phyloP scores from a whole-genome alignment of 768 basidiomycete species.

The Ephemerocybe angulata region DNA sequence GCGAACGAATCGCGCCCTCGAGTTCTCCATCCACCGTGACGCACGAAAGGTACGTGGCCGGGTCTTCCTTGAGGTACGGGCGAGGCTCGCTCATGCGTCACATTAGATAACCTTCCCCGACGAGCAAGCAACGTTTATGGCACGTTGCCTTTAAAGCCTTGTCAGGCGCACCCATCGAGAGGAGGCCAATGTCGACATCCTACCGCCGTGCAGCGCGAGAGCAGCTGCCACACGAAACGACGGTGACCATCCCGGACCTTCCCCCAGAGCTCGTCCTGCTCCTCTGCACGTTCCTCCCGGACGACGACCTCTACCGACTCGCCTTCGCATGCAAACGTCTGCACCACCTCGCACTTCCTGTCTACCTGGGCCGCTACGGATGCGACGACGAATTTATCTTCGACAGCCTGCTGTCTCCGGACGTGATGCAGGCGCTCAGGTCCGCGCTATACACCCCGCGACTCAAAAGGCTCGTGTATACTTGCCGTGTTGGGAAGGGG shows the following conservation, averaged over 20 bases:
- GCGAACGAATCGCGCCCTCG: too few species aligned
- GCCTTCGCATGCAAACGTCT: slow-evolving; percentile 21
- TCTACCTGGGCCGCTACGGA: slow-evolving; percentile 22
- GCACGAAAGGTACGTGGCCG: too few species aligned
- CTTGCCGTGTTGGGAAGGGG: slow-evolving; percentile 4
- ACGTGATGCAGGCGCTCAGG: slow-evolving; percentile 15
- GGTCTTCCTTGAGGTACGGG: too few species aligned
- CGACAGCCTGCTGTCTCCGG: slow-evolving; percentile 16
- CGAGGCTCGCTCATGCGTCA: too few species aligned
- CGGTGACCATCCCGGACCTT: slow-evolving; percentile 2
- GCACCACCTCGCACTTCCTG: slow-evolving; percentile 23
- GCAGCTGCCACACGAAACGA: not conserved
- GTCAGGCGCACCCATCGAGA: not conserved
- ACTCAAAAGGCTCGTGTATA: slow-evolving; percentile 13
- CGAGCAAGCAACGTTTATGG: slow-evolving; percentile 2
- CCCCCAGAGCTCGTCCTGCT: slow-evolving; percentile 28
- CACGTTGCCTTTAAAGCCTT: slow-evolving; percentile 1
- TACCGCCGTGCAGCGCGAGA: not conserved
- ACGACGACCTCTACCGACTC: slow-evolving; percentile 19
- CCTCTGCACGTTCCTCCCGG: slow-evolving; percentile 18
- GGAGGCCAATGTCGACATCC: not conserved
- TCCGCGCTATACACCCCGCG: slow-evolving; percentile 18
- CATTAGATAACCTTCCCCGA: not conserved
- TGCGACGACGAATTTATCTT: slow-evolving; percentile 18
- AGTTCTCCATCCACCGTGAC: too few species aligned